Evolutionary conservation across 129 eudicot species (phyloP), one percentile per base, ranked within the genome.

Genomic region (Flaveria linearis): DNA sequence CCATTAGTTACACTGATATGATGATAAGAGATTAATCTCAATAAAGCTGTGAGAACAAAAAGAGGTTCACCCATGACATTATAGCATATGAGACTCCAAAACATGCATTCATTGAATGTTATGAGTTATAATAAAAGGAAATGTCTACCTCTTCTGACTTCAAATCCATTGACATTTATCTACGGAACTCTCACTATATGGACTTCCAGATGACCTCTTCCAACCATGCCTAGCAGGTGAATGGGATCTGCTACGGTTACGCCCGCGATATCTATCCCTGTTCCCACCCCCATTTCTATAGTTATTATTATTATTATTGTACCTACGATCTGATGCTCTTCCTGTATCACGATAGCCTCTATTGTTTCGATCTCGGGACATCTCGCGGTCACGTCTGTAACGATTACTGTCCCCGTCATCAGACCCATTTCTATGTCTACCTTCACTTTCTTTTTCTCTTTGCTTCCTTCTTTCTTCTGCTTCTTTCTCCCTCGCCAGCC

Each of bases 41-140:
- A 86, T 79, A 86, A 83, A n/a, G 91, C 98, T 94, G 96, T 88
- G 91, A 83, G 90, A 94, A 91, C 84, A 87, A 88, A 86, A 81
- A 83, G 63, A 87, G 86, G 74, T 90, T 76, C 87, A 85, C 86
- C 86, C 84, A 85, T 82, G 68, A 82, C 78, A 58, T 60, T 58
- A 57, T 74, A 79, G 53, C 80, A 63, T 45, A 5, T 53, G 42
- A 74, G 81, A 89, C 82, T 81, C 85, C 82, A 80, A 82, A 63
- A 83, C 73, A 85, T 26, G 10, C 73, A 78, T 82, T 81, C 93
- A 87, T 72, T 26, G 77, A 84, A 79, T 63, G 20, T 75, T 76
- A 36, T 36, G 57, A 80, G 69, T 74, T 74, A 61, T 50, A 63
- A 17, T 10, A 7, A 50, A 71, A 43, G 72, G 78, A 85, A 72